Evolutionary conservation across 176 grass and related monocot genomes (phyloP), one percentile per base, ranked within the genome.

Genomic region (Saccharum officinarum): DNA sequence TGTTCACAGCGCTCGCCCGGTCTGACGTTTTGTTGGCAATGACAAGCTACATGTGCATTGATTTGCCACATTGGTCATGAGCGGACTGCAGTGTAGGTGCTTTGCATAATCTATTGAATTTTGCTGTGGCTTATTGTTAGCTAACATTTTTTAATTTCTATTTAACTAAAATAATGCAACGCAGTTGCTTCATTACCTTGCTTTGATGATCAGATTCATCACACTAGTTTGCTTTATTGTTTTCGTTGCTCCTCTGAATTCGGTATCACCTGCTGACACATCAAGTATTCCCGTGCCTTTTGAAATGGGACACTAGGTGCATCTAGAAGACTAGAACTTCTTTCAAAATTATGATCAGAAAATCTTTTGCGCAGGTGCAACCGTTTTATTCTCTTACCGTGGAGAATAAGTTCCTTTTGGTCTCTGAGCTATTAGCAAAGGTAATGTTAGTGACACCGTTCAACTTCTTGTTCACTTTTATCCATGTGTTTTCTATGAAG

Each of bases 371-470:
- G 67, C 40, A 95, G 96, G 87, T 83, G 28, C 83, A 94, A 81
- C 89, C 93, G 11, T 87, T 80, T 79, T 87, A 87, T 69, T 88
- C 39, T 16, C 85, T 98, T 81, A 88, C 54, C 39, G 41, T 84
- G 67, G 89, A 92, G 33, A 88, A 87, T 23, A 98, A 83, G 42
- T 77, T 75, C 36, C 8, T 67, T 39, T 67, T 95, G 59, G 67
- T 93, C 61, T 78, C 82, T 49, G 91, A 94, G 57, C 69, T 94
- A 71, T 70, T 98, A 57, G 77, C 46, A 42, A 93, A 94, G 93
- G 93, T 91, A 91, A 54, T 39, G 0, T 63, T 47, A 60, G 37
- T 60, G 77, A 67, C 7, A 0, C 26, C 37, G 65, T 45, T 23
- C 36, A 73, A 17, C 66, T 66, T n/a, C 31, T 73, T 16, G 54